Percentiles rank a stretch among this genome's conserved stretches.
Conservation (phyloP, 1,284 basidiomycete genomes). For the Hemileia vastatrix region DNA sequence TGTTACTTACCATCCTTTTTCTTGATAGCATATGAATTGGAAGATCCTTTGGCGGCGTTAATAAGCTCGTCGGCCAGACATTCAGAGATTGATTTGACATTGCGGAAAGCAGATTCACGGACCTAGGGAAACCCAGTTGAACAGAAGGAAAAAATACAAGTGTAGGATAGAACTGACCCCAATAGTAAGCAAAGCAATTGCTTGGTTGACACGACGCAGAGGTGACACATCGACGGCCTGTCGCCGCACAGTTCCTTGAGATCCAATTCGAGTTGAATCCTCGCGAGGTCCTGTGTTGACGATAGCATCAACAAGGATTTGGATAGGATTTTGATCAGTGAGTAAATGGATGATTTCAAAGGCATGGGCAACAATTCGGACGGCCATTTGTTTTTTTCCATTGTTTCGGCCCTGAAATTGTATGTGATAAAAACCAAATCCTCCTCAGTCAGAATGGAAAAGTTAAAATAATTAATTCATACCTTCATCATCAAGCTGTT, state of each 20-base stretch:
- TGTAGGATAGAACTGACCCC: slow-evolving; percentile 47
- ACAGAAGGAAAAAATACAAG: background rate
- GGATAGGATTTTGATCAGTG: slow-evolving; percentile 99
- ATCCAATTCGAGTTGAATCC: slow-evolving; percentile 99
- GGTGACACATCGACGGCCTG: slow-evolving; percentile 99
- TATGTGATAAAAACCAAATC: background rate
- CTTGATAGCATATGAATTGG: slow-evolving; percentile 99
- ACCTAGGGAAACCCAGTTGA: slow-evolving; percentile 47
- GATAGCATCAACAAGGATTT: slow-evolving; percentile 96
- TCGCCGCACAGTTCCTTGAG: slow-evolving; percentile 98
- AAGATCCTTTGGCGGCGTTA: slow-evolving; percentile 99
- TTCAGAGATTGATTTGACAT: slow-evolving; percentile 89
- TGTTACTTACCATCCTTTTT: slow-evolving; percentile 54
- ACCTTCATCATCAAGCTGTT: slow-evolving; percentile 62
- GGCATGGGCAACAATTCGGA: slow-evolving; percentile 98
- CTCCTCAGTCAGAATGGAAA: background rate
- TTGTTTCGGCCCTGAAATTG: slow-evolving; percentile 98
- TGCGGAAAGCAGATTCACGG: slow-evolving; percentile 99
- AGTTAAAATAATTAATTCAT: background rate
- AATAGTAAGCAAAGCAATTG: slow-evolving; percentile 85
- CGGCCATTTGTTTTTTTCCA: slow-evolving; percentile 98
- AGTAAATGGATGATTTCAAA: slow-evolving; percentile 99
- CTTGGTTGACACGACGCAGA: slow-evolving; percentile 95
- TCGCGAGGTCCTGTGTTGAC: slow-evolving; percentile 99
- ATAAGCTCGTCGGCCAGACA: slow-evolving; percentile 99